Evolutionary conservation across 441 rosid species (phyloP), one percentile per base, ranked within the genome.

Genomic region (Pelargonium fulgidum): DNA sequence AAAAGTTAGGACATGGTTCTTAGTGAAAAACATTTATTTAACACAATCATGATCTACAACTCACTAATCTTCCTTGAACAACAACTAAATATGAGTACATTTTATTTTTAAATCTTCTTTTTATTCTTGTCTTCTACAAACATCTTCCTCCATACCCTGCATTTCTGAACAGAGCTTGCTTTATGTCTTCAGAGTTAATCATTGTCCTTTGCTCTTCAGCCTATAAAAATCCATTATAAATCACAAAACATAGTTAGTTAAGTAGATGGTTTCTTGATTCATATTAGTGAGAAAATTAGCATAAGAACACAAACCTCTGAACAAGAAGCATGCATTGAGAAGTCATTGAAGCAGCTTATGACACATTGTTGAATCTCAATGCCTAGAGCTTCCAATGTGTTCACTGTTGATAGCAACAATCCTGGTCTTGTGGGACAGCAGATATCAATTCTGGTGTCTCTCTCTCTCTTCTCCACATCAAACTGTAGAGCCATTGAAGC

Each of bases 101-200:
- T 79, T 75, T 65, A 68, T 29, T 29, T 29, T 29, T 29, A 29
- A 29, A 29, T 29, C 36, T 2, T 29, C 36, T 29, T 66, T 68
- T 17, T 50, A 3, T 41, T 7, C 6, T 62, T 33, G 47, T 26
- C 59, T 67, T 67, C 81, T 85, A 93, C 78, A 83, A 71, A 71
- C 94, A 87, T 79, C 82, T 88, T 73, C 97, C 97, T 81, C 92
- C 98, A 76, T 91, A 93, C 61, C 95, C 97, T 71, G 97, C 96
- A 78, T 83, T 88, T 79, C 86, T 82, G 79, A 91, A 87, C 68
- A 93, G 73, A 72, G 91, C 89, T 81, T 93, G 96, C 82, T 89
- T 91, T 79, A 91, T 79, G 72, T 89, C 96, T 77, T 91, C 97
- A 33, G 89, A 73, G 63, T 79, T 78, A 2, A 85, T 52, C 73